Evolutionary conservation across 2,329 filamentous ascomycete genomes (phyloP), one percentile per base, ranked within the genome.

Genomic region (Lachnellula hyalina): DNA sequence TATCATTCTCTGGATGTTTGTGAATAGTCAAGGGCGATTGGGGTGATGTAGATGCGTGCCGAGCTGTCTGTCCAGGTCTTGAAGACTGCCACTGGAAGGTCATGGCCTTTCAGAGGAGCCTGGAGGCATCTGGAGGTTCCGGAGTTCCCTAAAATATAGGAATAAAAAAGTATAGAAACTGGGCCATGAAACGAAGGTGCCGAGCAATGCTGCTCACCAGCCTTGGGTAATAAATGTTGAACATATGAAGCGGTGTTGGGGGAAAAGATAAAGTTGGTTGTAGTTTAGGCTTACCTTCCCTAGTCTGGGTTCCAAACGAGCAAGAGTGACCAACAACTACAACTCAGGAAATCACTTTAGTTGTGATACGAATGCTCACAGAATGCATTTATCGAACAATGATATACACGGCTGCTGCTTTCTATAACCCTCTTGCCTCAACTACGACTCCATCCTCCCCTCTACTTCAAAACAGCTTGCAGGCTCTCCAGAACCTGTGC

Each of bases 401-500:
- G 66, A 68, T 69, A 56, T 69, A 68, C 67, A 68, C 61, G 62
- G 60, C 48, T 56, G 58, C 63, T 60, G 44, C 54, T 49, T 32
- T 67, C 63, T 68, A 68, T 63, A 62, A 56, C 51, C 60, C 47
- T 58, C 51, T 56, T 52, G 23, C 56, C 46, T 53, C 53, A 57
- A 49, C 51, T 28, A 51, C 45, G 47, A 48, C 34, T 47, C n/a
- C 47, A 41, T 32, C 32, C 34, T 40, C 38, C 52, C 48, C 40
- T 78, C 56, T 90, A 92, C 82, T 92, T 93, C 72, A 93, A 79
- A 67, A 81, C 83, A 68, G 86, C 84, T 77, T 91, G 86, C 69
- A 94, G 81, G 73, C 83, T 89, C 82, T 94, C 89, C 67, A 94
- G 81, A 69, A 93, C 87, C 88, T 92, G 62, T 45, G 23, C 36